These are phyloP conservation scores for peach (Prunus persica) DNA, from an alignment of 306 rosid species.

Conservation along the genomic window Prunus_persica_NCBIv2 NC_034015.1:21898501-21899000, in stretches of 20 bases:
- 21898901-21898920: neutral
- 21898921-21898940: conserved; percentile 1
- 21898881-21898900: too few relatives aligned
- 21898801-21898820: conserved; percentile 21
- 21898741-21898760: conserved; percentile 30
- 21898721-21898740: conserved; percentile 29
- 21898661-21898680: conserved; percentile 41
- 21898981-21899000: neutral
- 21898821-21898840: conserved; percentile 26
- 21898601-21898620: conserved; percentile 73
- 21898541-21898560: conserved; percentile 78
- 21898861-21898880: neutral
- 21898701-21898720: conserved; percentile 32
- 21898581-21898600: conserved; percentile 67
- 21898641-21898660: conserved; percentile 68
- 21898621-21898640: conserved; percentile 39
- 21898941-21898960: neutral
- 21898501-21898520: conserved; percentile 57
- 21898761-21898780: conserved; percentile 47
- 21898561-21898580: conserved; percentile 73
- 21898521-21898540: conserved; percentile 82
- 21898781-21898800: conserved; percentile 30
- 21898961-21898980: neutral
- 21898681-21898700: conserved; percentile 25
- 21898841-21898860: conserved; percentile 3